phyloP scores from a whole-genome alignment of 148 eudicot species.

The Rhododendron henanense region DNA sequence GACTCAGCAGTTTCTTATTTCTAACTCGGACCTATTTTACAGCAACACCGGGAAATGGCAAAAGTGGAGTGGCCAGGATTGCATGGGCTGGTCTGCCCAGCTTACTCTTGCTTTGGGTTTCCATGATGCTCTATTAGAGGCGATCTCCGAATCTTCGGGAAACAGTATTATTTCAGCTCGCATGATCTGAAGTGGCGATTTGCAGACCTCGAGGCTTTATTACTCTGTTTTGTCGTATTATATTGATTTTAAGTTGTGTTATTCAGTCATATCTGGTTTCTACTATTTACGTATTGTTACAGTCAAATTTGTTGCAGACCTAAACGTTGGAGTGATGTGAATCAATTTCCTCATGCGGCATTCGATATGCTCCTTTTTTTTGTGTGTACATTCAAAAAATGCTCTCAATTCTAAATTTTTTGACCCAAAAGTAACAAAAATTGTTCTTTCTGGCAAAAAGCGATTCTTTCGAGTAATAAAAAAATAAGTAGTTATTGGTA shows the following conservation, averaged over 20 bases:
- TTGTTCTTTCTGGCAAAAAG: too few species aligned
- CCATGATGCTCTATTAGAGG: background rate
- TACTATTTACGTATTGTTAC: background rate
- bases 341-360: background rate
- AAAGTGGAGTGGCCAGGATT: background rate
- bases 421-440: too few species aligned
- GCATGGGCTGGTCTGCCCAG: constrained; percentile 2
- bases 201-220: background rate
- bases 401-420: too few species aligned
- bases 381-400: background rate
- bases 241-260: background rate
- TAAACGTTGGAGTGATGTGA: background rate
- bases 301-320: background rate
- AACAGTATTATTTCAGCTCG: too few species aligned
- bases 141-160: background rate
- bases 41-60: background rate
- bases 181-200: background rate
- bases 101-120: constrained; percentile 6
- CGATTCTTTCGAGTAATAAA: too few species aligned
- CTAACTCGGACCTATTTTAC: background rate
- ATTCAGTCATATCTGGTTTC: background rate
- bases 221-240: background rate
- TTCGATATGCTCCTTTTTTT: background rate
- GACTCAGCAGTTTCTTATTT: too few species aligned
- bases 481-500: too few species aligned